These are phyloP conservation scores for Ophiosphaerella korrae DNA, from an alignment of 2,329 filamentous ascomycete species.

Conservation along the genomic window DNA sequence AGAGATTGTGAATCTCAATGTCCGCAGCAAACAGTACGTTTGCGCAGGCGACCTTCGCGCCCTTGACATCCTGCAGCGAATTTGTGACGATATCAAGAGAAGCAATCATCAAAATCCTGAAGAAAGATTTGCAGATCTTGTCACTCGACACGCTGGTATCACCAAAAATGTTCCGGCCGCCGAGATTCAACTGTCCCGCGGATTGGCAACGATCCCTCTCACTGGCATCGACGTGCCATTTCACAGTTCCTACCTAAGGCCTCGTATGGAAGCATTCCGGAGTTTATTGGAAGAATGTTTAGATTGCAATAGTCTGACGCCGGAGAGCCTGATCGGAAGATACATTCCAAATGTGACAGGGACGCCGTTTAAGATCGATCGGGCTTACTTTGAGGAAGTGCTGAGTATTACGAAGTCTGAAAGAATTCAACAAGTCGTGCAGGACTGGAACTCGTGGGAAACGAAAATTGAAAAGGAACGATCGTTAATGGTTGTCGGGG, in stretches of 20 bases:
- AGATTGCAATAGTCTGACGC: constrained; percentile 10
- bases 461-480: no score
- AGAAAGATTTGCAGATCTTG: constrained; percentile 1
- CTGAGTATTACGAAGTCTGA: no score
- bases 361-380: constrained; percentile 16
- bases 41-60: constrained; percentile 40
- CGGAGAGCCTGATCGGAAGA: constrained; percentile 16
- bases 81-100: constrained; percentile 12
- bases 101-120: neutral
- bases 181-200: constrained; percentile 15
- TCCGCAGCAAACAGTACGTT: constrained; percentile 31
- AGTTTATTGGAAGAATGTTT: constrained; percentile 23
- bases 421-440: no score
- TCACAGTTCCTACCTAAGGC: constrained; percentile 32
- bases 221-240: constrained; percentile 43
- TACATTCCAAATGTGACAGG: constrained; percentile 28
- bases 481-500: no score
- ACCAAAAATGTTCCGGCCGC: neutral
- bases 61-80: constrained; percentile 13
- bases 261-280: constrained; percentile 24
- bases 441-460: no score
- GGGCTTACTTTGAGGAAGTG: no score
- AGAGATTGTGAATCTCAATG: constrained; percentile 31
- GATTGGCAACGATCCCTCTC: constrained; percentile 37
- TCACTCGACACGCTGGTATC: constrained; percentile 1